phyloP scores from a whole-genome alignment of 2,329 filamentous ascomycete genomes.

The Cladosporium austrohemisphaericum region DNA sequence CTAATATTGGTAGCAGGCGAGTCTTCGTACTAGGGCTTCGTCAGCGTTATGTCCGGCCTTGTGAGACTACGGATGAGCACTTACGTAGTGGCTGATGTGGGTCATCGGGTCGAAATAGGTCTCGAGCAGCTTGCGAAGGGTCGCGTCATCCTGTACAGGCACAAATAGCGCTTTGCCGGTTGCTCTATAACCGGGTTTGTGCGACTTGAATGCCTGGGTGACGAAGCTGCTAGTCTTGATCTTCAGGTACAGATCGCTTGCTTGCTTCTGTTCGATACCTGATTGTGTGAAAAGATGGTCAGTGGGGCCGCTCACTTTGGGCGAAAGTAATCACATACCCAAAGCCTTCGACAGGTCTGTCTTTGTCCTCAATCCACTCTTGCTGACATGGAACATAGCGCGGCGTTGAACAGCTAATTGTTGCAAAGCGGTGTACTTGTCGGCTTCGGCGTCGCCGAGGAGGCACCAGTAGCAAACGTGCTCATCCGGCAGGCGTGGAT shows the following conservation, averaged over 20 bases:
- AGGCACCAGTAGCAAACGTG: conserved; percentile 48
- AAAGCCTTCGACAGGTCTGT: conserved; percentile 19
- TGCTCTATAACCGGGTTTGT: conserved; percentile 18
- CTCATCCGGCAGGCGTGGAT: conserved; percentile 38
- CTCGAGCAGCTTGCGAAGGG: conserved; percentile 24
- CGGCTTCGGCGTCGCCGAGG: conserved; percentile 25
- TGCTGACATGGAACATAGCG: conserved; percentile 23
- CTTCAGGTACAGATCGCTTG: conserved; percentile 18
- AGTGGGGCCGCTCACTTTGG: too few relatives aligned
- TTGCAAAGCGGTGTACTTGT: conserved; percentile 17
- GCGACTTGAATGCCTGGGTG: conserved; percentile 16
- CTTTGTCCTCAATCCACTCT: conserved; percentile 22
- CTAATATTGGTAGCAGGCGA: conserved; percentile 37
- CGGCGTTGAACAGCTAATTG: conserved; percentile 25
- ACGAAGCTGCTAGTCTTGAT: conserved; percentile 25
- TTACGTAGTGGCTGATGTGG: conserved; percentile 17
- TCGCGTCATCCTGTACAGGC: conserved; percentile 19
- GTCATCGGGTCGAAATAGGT: conserved; percentile 28
- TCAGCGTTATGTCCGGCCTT: background rate
- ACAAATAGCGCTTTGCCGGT: conserved; percentile 23
- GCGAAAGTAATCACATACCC: conserved; percentile 18
- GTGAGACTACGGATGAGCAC: background rate
- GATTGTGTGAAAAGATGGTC: too few relatives aligned
- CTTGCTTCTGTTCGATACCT: conserved; percentile 19
- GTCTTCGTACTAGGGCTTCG: conserved; percentile 40